These are phyloP conservation scores for Sophora flavescens DNA, from an alignment of 306 rosid genomes.

Conservation along the genomic window DNA sequence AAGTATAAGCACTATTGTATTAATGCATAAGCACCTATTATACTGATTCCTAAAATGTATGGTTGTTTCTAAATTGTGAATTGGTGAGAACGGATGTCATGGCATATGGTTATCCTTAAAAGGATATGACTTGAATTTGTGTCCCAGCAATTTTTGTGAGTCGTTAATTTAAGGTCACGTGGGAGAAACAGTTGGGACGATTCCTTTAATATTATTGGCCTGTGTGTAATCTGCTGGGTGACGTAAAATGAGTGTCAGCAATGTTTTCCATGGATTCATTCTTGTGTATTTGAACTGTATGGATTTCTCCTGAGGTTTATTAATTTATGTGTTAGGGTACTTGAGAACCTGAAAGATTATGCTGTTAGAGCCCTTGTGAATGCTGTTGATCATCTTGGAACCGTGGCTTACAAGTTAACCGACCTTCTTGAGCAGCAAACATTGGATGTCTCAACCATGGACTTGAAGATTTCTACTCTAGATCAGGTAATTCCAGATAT, in stretches of 20 bases:
- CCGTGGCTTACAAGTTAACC: slow-evolving; percentile 90
- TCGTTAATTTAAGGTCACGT: background rate
- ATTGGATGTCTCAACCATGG: slow-evolving; percentile 73
- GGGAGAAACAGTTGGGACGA: background rate
- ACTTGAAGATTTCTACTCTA: slow-evolving; percentile 69
- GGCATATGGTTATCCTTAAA: slow-evolving; percentile 24
- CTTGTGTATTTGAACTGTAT: slow-evolving; percentile 27
- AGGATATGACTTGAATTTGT: slow-evolving; percentile 28
- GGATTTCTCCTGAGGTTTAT: slow-evolving; percentile 18
- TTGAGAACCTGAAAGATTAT: slow-evolving; percentile 93
- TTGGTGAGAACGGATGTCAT: slow-evolving; percentile 7
- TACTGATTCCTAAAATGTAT: background rate
- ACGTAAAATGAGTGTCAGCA: background rate
- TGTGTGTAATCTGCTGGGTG: background rate
- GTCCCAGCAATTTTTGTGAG: background rate
- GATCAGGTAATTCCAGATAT: slow-evolving; percentile 65
- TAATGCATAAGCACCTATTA: background rate
- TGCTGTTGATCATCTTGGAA: slow-evolving; percentile 98
- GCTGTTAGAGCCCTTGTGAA: slow-evolving; percentile 91
- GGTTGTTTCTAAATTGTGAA: slow-evolving; percentile 23
- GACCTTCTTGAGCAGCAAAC: slow-evolving; percentile 89
- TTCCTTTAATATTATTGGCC: slow-evolving; percentile 23
- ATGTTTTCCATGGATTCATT: background rate
- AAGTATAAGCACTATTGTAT: background rate
- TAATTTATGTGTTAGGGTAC: slow-evolving; percentile 62